Conservation (phyloP, 176 grass and related monocot species). For the Microstegium vimineum region DNA sequence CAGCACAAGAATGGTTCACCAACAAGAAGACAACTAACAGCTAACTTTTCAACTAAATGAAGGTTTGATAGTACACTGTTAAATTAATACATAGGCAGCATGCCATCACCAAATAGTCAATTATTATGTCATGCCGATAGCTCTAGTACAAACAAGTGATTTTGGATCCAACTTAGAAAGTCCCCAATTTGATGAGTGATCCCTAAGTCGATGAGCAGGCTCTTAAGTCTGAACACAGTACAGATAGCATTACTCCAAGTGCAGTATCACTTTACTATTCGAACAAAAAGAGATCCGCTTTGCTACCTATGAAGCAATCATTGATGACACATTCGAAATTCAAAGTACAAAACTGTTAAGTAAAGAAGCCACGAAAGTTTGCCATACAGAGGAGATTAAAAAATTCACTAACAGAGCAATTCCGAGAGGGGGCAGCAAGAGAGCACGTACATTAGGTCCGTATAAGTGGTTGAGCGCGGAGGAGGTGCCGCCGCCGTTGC, state of each 20-base stretch:
- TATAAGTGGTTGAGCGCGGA: slow-evolving; percentile 57
- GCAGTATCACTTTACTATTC: not conserved
- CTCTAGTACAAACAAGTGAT: not conserved
- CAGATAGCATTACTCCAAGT: not conserved
- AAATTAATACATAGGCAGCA: not conserved
- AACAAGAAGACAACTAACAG: not conserved
- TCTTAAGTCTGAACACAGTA: not conserved
- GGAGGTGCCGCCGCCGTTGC: not conserved
- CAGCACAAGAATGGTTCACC: not conserved
- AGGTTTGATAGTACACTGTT: not conserved
- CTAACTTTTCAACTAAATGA: not conserved
- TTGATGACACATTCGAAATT: not conserved
- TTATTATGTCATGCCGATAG: not conserved
- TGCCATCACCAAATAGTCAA: not conserved
- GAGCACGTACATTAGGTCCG: slow-evolving; percentile 44
- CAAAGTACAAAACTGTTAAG: not conserved
- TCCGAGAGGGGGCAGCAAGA: not conserved
- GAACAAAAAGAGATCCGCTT: not conserved
- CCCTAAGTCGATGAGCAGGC: not conserved
- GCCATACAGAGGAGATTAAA: not conserved
- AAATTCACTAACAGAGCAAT: not conserved
- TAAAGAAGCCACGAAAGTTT: not conserved
- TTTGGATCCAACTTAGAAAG: not conserved
- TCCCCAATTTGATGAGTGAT: not conserved
- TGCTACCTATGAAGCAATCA: not conserved